Base-by-base conservation (phyloP, 805 yeast species). In the Suhomyces sp. region DNA sequence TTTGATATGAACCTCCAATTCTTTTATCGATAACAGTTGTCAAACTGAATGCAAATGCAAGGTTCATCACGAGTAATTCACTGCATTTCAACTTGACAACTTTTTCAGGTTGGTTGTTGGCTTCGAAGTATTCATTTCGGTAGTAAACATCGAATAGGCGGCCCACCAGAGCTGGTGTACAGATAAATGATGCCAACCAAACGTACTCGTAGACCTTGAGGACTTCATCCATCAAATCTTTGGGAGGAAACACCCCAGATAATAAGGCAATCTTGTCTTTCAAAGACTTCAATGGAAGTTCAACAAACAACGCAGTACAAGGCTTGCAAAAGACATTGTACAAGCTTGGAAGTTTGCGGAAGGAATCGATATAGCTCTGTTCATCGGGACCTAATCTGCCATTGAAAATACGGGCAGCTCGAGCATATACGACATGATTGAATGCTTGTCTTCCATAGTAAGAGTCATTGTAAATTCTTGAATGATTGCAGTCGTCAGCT, bases 31-130 rank as follows among this genome's bases (percentile, higher is more conserved):
- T 14, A n/a, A 20, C 31, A 6, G 9, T 25, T 13, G 23, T 24
- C 5, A 46, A 31, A 16, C 42, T 27, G 17, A 46, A 24, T 17
- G 42, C 38, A 15, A 47, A 7, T 3, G 33, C 38, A 31, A 43
- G n/a, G 25, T 33, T 38, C 53, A 49, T 49, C 23, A 47, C 19
- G 46, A 49, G 40, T 19, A 47, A 39, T 23, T 49, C 50, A 15
- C 48, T 43, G 28, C 41, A 43, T 8, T 37, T 19, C 12, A 25
- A 13, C n/a, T 21, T 25, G 18, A 14, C 20, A 13, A 25, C 25
- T 19, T 17, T 28, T 27, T 22, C 28, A 18, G 6, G 19, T 7
- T 35, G 18, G 25, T 38, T 36, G 5, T 27, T 17, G n/a, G n/a
- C n/a, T n/a, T n/a, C n/a, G n/a, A n/a, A n/a, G n/a, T n/a, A n/a